Evolutionary conservation across 164 flowering plant species (phyloP).

Genomic region (Berberis thunbergii): DNA sequence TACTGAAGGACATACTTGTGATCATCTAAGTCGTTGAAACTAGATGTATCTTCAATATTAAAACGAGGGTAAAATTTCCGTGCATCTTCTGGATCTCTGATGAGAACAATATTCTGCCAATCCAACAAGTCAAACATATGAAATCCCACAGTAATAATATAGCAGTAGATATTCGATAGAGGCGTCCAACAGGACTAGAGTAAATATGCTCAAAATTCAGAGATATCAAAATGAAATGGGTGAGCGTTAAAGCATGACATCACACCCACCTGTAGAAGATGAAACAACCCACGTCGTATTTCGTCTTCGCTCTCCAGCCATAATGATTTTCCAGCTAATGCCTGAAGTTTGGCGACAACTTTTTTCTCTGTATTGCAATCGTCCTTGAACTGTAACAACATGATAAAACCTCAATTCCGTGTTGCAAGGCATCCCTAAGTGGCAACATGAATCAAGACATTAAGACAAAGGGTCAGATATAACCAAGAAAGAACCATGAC

Average conservation of each 20-base stretch:
- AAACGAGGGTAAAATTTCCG: constrained; percentile 89
- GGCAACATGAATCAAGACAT: not conserved
- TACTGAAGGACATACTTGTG: constrained; percentile 46
- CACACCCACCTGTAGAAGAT: constrained; percentile 55
- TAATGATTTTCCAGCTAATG: constrained; percentile 35
- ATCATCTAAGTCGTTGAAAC: constrained; percentile 76
- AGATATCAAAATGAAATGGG: too few relatives aligned
- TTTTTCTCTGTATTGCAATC: constrained; percentile 94
- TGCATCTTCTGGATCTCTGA: constrained; percentile 81
- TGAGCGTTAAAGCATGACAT: too few relatives aligned
- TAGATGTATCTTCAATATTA: constrained; percentile 83
- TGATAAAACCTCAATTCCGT: constrained; percentile 4
- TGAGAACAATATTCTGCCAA: constrained; percentile 85
- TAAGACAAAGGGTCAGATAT: not conserved
- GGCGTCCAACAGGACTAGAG: too few relatives aligned
- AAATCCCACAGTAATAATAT: not conserved
- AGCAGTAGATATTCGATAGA: too few relatives aligned
- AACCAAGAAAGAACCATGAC: not conserved
- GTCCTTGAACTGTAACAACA: constrained; percentile 63
- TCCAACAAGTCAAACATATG: constrained; percentile 6
- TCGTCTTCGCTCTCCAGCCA: constrained; percentile 52
- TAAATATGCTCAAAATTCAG: too few relatives aligned
- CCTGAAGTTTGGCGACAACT: constrained; percentile 61
- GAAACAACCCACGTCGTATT: constrained; percentile 56
- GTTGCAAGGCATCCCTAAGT: not conserved